These are phyloP conservation scores for Coccinonectria pachysandricola DNA, from an alignment of 2,329 filamentous ascomycete genomes.

Conservation along the genomic window DNA sequence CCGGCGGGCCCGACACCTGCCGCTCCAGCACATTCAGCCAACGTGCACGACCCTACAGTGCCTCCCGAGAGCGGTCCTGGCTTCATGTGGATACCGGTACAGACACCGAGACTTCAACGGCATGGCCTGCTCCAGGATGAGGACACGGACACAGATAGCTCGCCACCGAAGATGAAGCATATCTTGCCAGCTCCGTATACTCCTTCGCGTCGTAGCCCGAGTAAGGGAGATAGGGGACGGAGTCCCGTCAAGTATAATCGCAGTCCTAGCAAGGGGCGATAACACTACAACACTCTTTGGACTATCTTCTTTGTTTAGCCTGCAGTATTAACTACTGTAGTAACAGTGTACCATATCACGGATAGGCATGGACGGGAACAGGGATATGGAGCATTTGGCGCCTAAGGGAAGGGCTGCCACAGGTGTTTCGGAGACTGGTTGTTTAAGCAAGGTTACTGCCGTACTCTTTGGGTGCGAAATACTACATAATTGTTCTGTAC, in stretches of 20 bases:
- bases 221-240: constrained; percentile 37
- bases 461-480: too few species aligned
- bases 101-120: constrained; percentile 36
- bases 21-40: constrained; percentile 16
- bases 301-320: too few species aligned
- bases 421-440: too few species aligned
- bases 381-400: too few species aligned
- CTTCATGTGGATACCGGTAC: constrained; percentile 41
- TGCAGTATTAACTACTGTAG: too few species aligned
- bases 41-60: constrained; percentile 14
- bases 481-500: too few species aligned
- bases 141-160: constrained; percentile 41
- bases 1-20: constrained; percentile 10
- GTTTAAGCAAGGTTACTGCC: too few species aligned
- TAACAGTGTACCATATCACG: too few species aligned
- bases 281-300: too few species aligned
- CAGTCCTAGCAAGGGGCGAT: constrained; percentile 26
- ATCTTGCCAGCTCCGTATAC: constrained; percentile 35
- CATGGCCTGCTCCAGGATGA: constrained; percentile 34
- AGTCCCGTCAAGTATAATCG: constrained; percentile 37
- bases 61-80: constrained; percentile 27
- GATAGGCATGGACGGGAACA: too few species aligned
- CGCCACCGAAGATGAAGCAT: constrained; percentile 31
- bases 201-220: constrained; percentile 38
- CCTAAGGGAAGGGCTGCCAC: too few species aligned